These are phyloP conservation scores for Salix purpurea DNA, from an alignment of 345 rosid species.

Conservation along the genomic window DNA sequence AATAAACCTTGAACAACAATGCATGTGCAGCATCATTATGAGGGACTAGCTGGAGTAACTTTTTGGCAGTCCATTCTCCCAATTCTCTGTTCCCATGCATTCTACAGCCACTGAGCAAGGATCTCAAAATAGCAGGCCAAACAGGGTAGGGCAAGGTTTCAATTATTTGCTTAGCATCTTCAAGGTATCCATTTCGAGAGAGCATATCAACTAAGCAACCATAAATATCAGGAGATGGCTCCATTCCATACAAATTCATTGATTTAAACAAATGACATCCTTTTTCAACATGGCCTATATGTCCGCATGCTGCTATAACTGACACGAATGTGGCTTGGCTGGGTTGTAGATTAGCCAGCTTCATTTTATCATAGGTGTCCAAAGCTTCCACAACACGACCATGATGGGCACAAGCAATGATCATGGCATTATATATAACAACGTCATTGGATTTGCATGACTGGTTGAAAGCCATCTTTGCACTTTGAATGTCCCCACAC, in stretches of 20 bases:
- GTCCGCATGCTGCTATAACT: slow-evolving; percentile 39
- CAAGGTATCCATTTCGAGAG: slow-evolving; percentile 33
- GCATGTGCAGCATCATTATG: slow-evolving; percentile 29
- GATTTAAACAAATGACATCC: slow-evolving; percentile 34
- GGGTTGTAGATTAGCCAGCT: slow-evolving; percentile 28
- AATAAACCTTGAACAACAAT: slow-evolving; percentile 32
- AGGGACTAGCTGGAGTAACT: slow-evolving; percentile 29
- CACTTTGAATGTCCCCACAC: slow-evolving; percentile 34
- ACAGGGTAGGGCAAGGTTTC: slow-evolving; percentile 37
- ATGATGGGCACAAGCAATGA: slow-evolving; percentile 41
- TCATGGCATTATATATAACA: slow-evolving; percentile 34
- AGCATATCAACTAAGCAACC: slow-evolving; percentile 45
- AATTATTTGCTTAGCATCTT: slow-evolving; percentile 31
- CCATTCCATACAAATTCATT: slow-evolving; percentile 27
- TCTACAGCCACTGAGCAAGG: slow-evolving; percentile 42
- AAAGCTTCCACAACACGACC: slow-evolving; percentile 34
- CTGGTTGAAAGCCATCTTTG: slow-evolving; percentile 29
- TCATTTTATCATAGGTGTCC: slow-evolving; percentile 31
- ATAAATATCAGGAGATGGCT: slow-evolving; percentile 36
- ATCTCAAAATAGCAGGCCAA: slow-evolving; percentile 40
- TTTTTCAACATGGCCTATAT: slow-evolving; percentile 32
- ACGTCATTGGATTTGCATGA: slow-evolving; percentile 24
- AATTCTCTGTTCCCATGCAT: slow-evolving; percentile 32
- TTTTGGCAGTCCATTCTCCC: slow-evolving; percentile 39
- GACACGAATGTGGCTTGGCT: slow-evolving; percentile 41